These are phyloP conservation scores for cucumber (Cucumis sativus) DNA, from an alignment of 306 rosid species.

Conservation along the genomic window Cucumber_9930_V3 NC_026655.2:14638501-14639000, in stretches of 20 bases:
- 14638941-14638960: too few relatives aligned
- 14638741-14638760: slow-evolving; percentile 55
- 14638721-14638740: slow-evolving; percentile 51
- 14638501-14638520: too few relatives aligned
- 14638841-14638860: slow-evolving; percentile 86
- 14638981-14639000: too few relatives aligned
- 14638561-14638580: too few relatives aligned
- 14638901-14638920: neutral
- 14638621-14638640: too few relatives aligned
- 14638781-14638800: slow-evolving; percentile 29
- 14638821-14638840: slow-evolving; percentile 93
- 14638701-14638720: slow-evolving; percentile 51
- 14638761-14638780: slow-evolving; percentile 46
- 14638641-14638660: neutral
- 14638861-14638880: slow-evolving; percentile 64
- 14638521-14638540: too few relatives aligned
- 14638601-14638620: too few relatives aligned
- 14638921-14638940: too few relatives aligned
- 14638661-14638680: neutral
- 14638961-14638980: too few relatives aligned
- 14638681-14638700: slow-evolving; percentile 11
- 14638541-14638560: too few relatives aligned
- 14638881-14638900: slow-evolving; percentile 45
- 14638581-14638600: too few relatives aligned
- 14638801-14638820: slow-evolving; percentile 34